Conservation (phyloP, 345 rosid species). For the Hibiscus trionum region DNA sequence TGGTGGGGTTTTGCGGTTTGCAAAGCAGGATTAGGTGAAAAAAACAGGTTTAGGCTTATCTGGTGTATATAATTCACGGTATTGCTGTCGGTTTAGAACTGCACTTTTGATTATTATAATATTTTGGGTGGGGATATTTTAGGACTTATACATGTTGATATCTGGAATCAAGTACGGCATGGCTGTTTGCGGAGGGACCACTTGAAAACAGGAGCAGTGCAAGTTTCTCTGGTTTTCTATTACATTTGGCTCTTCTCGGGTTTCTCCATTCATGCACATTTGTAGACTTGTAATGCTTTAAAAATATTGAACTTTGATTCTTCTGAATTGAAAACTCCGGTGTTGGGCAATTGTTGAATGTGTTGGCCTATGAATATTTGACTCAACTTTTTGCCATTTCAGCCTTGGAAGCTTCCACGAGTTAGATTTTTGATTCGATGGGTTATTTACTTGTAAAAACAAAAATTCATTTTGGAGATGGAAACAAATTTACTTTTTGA, state of each 20-base stretch:
- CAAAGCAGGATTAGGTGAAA: neutral
- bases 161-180: neutral
- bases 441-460: neutral
- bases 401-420: neutral
- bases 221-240: neutral
- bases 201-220: neutral
- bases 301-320: neutral
- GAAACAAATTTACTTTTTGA: neutral
- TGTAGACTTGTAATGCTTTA: neutral
- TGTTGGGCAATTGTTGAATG: neutral
- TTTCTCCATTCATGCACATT: neutral
- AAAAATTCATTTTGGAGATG: neutral
- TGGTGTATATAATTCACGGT: neutral
- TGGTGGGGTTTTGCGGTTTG: neutral
- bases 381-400: neutral
- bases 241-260: neutral
- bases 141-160: neutral
- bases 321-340: neutral
- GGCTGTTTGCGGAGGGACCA: neutral
- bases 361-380: neutral
- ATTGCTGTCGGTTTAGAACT: neutral
- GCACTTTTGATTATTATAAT: neutral
- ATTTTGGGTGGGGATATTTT: neutral
- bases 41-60: neutral
- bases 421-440: neutral